Percentiles rank a stretch among this genome's conserved stretches.
phyloP scores from a whole-genome alignment of 441 rosid species.

The Heliophila coronopifolia region DNA sequence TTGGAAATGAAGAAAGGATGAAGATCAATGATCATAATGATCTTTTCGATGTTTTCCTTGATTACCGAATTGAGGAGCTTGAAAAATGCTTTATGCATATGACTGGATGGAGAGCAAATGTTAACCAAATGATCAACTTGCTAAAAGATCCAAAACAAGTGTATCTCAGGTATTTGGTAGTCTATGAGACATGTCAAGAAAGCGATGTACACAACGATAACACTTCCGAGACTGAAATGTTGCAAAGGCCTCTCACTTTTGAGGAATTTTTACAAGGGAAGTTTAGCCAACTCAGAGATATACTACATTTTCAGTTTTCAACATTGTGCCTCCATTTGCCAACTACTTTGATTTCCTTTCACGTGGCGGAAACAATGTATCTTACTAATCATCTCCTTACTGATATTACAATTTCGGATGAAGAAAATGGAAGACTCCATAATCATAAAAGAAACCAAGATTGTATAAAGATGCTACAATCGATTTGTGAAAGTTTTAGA shows the following conservation, averaged over 20 bases:
- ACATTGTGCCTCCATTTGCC: constrained; percentile 34
- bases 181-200: no score
- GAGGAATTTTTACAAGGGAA: constrained; percentile 13
- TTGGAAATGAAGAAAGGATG: constrained; percentile 42
- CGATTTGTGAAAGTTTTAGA: constrained; percentile 4
- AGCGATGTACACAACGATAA: no score
- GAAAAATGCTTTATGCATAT: constrained; percentile 19
- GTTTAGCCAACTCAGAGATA: not conserved
- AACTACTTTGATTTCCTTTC: constrained; percentile 17
- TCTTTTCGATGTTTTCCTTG: constrained; percentile 36
- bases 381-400: constrained; percentile 12
- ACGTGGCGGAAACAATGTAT: constrained; percentile 19
- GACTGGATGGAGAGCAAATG: constrained; percentile 39
- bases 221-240: no score
- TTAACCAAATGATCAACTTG: constrained; percentile 26
- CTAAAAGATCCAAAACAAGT: constrained; percentile 26
- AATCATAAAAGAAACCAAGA: constrained; percentile 5
- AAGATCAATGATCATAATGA: constrained; percentile 20
- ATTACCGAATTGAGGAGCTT: constrained; percentile 33
- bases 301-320: constrained; percentile 14
- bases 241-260: not conserved
- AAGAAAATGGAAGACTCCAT: not conserved
- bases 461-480: constrained; percentile 18
- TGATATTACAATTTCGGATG: not conserved
- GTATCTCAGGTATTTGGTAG: no score